Percentiles rank a stretch among this genome's conserved stretches.
These are phyloP conservation scores for Bondarzewia mesenterica DNA, from an alignment of 1,284 basidiomycete genomes.

Conservation along the genomic window DNA sequence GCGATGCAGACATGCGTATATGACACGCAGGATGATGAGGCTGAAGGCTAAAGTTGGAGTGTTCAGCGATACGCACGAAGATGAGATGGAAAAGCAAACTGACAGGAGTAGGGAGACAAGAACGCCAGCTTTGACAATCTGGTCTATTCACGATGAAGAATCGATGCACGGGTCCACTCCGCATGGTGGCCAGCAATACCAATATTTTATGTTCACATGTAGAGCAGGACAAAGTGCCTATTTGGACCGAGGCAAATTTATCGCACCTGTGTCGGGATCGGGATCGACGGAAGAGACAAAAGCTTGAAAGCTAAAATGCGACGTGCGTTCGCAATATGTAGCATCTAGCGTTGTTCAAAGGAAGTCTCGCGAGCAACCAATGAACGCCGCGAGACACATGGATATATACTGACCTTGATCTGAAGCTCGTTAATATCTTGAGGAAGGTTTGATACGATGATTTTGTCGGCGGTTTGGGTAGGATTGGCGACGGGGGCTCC, in stretches of 20 bases:
- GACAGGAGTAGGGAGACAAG: neutral
- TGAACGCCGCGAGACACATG: too few relatives aligned
- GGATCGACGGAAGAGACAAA: too few relatives aligned
- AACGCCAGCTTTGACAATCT: neutral
- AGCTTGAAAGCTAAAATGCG: too few relatives aligned
- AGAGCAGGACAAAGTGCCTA: too few relatives aligned
- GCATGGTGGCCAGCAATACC: too few relatives aligned
- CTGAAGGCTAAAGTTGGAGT: slow-evolving; percentile 6
- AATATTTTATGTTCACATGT: too few relatives aligned
- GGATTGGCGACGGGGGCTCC: slow-evolving; percentile 19
- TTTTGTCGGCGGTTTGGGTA: slow-evolving; percentile 61
- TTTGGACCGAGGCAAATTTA: too few relatives aligned
- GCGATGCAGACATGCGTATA: slow-evolving; percentile 20
- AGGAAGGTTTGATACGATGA: slow-evolving; percentile 94
- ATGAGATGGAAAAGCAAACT: neutral
- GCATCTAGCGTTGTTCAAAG: too few relatives aligned
- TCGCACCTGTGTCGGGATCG: too few relatives aligned
- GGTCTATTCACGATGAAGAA: neutral
- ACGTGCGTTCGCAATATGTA: too few relatives aligned
- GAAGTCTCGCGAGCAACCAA: too few relatives aligned
- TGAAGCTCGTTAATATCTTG: slow-evolving; percentile 91
- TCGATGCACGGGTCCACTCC: neutral
- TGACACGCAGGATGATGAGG: slow-evolving; percentile 25
- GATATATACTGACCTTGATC: slow-evolving; percentile 64
- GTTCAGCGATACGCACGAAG: neutral